These are phyloP conservation scores for Alternaria infectoria DNA, from an alignment of 2,329 filamentous ascomycete species.

Conservation along the genomic window DNA sequence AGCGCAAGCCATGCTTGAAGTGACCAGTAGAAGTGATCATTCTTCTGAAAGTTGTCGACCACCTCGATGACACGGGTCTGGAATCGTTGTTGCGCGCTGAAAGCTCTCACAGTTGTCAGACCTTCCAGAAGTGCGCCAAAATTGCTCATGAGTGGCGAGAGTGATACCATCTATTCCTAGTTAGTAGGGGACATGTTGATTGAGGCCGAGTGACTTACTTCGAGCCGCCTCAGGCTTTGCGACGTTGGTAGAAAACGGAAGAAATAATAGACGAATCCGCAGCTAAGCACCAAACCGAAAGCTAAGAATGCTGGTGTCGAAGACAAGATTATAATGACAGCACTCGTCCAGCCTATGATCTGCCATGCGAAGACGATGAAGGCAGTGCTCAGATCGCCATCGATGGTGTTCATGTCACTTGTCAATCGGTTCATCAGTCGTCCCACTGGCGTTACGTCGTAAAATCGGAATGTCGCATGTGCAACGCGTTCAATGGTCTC, in stretches of 20 bases:
- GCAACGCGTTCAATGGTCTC: slow-evolving; percentile 76
- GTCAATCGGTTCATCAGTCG: slow-evolving; percentile 92
- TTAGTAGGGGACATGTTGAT: not conserved
- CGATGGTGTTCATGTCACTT: slow-evolving; percentile 86
- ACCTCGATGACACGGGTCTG: slow-evolving; percentile 80
- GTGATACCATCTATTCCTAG: slow-evolving; percentile 70
- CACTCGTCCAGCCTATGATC: slow-evolving; percentile 72
- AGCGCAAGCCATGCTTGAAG: slow-evolving; percentile 85
- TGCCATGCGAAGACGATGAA: slow-evolving; percentile 75
- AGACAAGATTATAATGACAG: slow-evolving; percentile 77
- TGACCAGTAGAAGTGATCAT: slow-evolving; percentile 95
- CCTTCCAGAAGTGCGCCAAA: slow-evolving; percentile 88
- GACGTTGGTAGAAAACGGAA: slow-evolving; percentile 79
- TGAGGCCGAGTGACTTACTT: slow-evolving; percentile 49
- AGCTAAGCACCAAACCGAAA: slow-evolving; percentile 72
- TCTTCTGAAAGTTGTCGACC: slow-evolving; percentile 88
- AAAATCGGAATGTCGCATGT: slow-evolving; percentile 84
- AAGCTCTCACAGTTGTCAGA: slow-evolving; percentile 84
- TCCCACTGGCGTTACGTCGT: slow-evolving; percentile 87
- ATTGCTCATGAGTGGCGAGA: slow-evolving; percentile 89
- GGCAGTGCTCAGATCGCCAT: slow-evolving; percentile 80
- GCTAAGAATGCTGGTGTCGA: slow-evolving; percentile 78
- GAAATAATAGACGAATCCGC: slow-evolving; percentile 76
- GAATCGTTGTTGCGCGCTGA: slow-evolving; percentile 78
- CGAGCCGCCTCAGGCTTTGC: slow-evolving; percentile 80